Percentiles rank a stretch among this genome's conserved stretches.
Conservation (phyloP, 140 eudicot species). For the Anethum foeniculum region DNA sequence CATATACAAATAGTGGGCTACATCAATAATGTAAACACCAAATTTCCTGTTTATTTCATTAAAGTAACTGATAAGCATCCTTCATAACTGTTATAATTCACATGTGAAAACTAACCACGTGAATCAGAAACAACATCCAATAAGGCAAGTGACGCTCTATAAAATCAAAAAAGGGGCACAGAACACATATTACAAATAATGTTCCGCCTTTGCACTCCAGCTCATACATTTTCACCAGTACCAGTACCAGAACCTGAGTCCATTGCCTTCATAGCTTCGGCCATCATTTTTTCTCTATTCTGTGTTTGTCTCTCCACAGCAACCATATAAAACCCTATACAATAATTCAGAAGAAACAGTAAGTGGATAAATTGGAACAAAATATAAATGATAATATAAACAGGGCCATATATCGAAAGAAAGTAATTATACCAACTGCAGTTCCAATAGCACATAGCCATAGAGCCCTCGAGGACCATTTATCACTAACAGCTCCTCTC, state of each 20-base stretch:
- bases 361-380: background rate
- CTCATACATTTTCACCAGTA: conserved; percentile 24
- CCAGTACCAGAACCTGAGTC: conserved; percentile 39
- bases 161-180: background rate
- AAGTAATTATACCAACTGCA: conserved; percentile 47
- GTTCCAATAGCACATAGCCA: conserved; percentile 89
- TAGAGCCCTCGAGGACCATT: conserved; percentile 77
- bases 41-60: conserved; percentile 3
- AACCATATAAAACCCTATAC: conserved; percentile 77
- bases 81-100: background rate
- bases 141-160: background rate
- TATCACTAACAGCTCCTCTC: conserved; percentile 63
- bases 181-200: background rate
- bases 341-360: conserved; percentile 2
- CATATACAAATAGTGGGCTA: background rate
- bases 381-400: background rate
- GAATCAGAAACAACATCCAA: background rate
- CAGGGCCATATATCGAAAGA: background rate
- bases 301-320: conserved; percentile 84
- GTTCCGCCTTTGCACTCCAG: background rate
- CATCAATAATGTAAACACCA: background rate
- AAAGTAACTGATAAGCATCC: background rate
- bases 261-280: conserved; percentile 52
- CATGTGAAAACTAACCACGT: background rate
- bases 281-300: conserved; percentile 73